Percentiles rank a stretch among this genome's conserved stretches.
Evolutionary conservation across 495 filamentous ascomycete genomes (phyloP).

Genomic region (Hypoxylon lenormandii): DNA sequence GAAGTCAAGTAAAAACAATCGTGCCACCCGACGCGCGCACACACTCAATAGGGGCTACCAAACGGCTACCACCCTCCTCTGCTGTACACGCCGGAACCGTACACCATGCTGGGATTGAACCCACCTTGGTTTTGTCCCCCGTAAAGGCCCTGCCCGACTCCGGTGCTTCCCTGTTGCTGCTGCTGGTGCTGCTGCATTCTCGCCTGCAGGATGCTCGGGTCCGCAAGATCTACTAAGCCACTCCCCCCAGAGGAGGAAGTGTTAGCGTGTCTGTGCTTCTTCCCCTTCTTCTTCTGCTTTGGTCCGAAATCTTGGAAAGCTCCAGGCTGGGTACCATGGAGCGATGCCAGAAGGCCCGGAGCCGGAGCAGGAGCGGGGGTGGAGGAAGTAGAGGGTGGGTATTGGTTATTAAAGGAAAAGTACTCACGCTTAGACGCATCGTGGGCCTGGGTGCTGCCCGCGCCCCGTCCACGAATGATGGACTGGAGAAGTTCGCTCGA

Average conservation of each 20-base stretch:
- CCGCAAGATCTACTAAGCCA: slow-evolving; percentile 98
- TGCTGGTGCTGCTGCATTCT: slow-evolving; percentile 89
- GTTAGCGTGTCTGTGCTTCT: slow-evolving; percentile 99
- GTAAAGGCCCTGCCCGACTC: slow-evolving; percentile 88
- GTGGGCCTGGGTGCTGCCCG: slow-evolving; percentile 71
- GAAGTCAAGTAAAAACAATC: slow-evolving; percentile 41
- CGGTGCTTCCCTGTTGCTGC: slow-evolving; percentile 73
- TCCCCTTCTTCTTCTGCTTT: slow-evolving; percentile 99
- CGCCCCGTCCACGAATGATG: slow-evolving; percentile 68
- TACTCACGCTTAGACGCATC: slow-evolving; percentile 97
- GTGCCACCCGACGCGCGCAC: slow-evolving; percentile 37
- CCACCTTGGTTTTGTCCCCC: slow-evolving; percentile 97
- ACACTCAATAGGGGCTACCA: slow-evolving; percentile 35
- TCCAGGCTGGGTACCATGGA: slow-evolving; percentile 87
- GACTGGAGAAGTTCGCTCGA: slow-evolving; percentile 81
- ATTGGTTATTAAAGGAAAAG: slow-evolving; percentile 79
- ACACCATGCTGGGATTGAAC: slow-evolving; percentile 91
- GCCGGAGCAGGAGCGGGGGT: slow-evolving; percentile 88
- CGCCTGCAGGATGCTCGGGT: slow-evolving; percentile 99
- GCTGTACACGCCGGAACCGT: slow-evolving; percentile 75
- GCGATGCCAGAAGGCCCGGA: slow-evolving; percentile 86
- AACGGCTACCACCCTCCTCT: slow-evolving; percentile 76
- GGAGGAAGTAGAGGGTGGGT: slow-evolving; percentile 79
- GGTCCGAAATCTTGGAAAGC: slow-evolving; percentile 83
- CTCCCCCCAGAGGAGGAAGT: slow-evolving; percentile 98